Evolutionary conservation across 2,329 filamentous ascomycete species (phyloP).

Genomic region (Zasmidium angulare): DNA sequence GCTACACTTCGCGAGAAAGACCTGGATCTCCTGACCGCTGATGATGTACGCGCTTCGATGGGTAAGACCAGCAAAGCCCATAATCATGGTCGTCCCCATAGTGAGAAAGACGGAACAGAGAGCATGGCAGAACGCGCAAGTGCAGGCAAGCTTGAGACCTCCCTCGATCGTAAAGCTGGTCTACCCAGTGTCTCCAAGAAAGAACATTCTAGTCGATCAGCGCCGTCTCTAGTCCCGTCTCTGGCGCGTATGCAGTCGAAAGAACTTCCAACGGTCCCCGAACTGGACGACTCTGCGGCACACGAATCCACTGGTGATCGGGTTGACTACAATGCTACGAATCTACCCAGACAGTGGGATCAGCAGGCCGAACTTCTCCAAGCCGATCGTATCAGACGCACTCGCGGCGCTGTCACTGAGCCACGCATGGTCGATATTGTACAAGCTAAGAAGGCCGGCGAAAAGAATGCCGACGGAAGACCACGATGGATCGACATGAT

Average conservation of each 20-base stretch:
- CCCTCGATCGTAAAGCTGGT: conserved; percentile 1
- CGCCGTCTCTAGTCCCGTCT: conserved; percentile 21
- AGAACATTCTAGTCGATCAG: background rate
- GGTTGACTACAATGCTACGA: conserved; percentile 14
- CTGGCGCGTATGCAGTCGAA: conserved; percentile 32
- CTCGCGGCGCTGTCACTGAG: conserved; percentile 7
- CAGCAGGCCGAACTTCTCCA: conserved; percentile 30
- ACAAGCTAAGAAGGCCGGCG: conserved; percentile 1
- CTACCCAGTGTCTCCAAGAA: conserved; percentile 5
- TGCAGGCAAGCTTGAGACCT: background rate
- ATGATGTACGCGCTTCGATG: conserved; percentile 45
- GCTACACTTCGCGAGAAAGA: conserved; percentile 38
- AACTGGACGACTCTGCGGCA: conserved; percentile 32
- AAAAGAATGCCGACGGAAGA: conserved; percentile 8
- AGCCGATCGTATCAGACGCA: conserved; percentile 29
- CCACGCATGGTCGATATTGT: background rate
- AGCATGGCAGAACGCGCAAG: background rate
- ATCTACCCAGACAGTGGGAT: conserved; percentile 27
- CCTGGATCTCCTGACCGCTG: conserved; percentile 43
- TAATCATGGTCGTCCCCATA: too few relatives aligned
- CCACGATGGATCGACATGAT: conserved; percentile 30
- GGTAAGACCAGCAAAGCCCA: conserved; percentile 30
- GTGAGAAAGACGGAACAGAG: background rate
- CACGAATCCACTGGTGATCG: conserved; percentile 33
- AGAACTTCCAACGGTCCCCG: conserved; percentile 9